Evolutionary conservation across 1,284 basidiomycete species (phyloP).

Genomic region (Boletellus deceptivus): DNA sequence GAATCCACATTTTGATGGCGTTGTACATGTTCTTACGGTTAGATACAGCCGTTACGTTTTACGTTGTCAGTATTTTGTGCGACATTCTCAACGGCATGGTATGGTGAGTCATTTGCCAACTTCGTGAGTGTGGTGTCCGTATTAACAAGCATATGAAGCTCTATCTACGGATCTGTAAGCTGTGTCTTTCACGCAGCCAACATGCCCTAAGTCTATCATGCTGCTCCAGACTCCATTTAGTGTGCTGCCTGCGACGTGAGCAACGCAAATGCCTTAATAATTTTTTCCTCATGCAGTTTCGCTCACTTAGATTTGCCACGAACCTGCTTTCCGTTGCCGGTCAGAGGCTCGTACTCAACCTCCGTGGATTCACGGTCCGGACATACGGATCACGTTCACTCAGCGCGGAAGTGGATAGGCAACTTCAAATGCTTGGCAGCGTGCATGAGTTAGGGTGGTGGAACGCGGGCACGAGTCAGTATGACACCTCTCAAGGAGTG

Average conservation of each 20-base stretch:
- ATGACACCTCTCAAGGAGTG: neutral
- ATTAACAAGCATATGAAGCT: neutral
- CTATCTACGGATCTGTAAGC: neutral
- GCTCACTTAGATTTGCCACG: slow-evolving; percentile 2
- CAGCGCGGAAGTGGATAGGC: neutral
- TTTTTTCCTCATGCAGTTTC: neutral
- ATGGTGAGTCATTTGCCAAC: slow-evolving; percentile 4
- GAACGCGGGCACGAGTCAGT: neutral
- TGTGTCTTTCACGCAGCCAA: neutral
- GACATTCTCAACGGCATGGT: neutral
- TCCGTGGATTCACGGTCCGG: neutral
- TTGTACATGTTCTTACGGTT: neutral
- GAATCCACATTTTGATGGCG: neutral
- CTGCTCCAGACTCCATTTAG: slow-evolving; percentile 2
- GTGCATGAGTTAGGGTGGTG: neutral
- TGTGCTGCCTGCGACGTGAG: slow-evolving; percentile 1
- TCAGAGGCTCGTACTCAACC: slow-evolving; percentile 9
- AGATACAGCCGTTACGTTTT: slow-evolving; percentile 4
- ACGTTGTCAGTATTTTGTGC: slow-evolving; percentile 2
- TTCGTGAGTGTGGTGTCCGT: no score
- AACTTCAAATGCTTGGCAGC: slow-evolving; percentile 5
- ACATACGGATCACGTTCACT: slow-evolving; percentile 6
- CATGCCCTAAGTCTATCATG: no score
- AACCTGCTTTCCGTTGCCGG: slow-evolving; percentile 11
- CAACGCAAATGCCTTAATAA: neutral